A percentile compares a stretch with the other conserved stretches of the same genome.
These are phyloP conservation scores for Cicer bijugum DNA, from an alignment of 306 rosid species.

Conservation along the genomic window DNA sequence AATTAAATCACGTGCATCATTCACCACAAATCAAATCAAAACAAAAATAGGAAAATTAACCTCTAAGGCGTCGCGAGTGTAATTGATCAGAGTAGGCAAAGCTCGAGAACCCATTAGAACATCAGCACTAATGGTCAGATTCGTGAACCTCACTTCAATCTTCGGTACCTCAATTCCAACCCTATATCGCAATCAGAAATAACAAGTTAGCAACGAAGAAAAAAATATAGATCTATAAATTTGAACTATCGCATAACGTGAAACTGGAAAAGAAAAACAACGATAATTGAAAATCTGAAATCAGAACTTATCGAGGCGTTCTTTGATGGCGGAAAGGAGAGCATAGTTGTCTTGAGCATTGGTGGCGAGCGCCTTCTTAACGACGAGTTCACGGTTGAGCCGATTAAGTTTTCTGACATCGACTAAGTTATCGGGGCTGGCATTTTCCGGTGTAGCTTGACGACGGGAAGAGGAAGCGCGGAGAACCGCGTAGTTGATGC, in stretches of 20 bases:
- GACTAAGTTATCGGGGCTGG: constrained; percentile 42
- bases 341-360: constrained; percentile 70
- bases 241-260: background rate
- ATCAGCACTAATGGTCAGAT: constrained; percentile 62
- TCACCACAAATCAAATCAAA: background rate
- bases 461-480: constrained; percentile 39
- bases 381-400: constrained; percentile 64
- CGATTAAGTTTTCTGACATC: constrained; percentile 72
- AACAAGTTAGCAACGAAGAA: background rate
- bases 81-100: constrained; percentile 77
- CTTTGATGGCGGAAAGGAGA: constrained; percentile 72
- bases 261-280: background rate
- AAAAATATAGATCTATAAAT: background rate
- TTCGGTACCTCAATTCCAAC: constrained; percentile 71
- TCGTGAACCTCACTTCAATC: constrained; percentile 65
- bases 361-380: constrained; percentile 74
- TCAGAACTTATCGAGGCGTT: constrained; percentile 61
- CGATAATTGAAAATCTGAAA: background rate
- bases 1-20: background rate
- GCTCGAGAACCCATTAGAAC: constrained; percentile 76
- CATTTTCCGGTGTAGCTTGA: background rate
- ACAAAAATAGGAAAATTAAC: constrained; percentile 37
- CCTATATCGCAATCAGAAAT: constrained; percentile 40
- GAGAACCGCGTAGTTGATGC: constrained; percentile 59
- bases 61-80: constrained; percentile 60